Percentiles rank a stretch among this genome's conserved stretches.
Evolutionary conservation across 805 yeast species (phyloP).

Genomic region (Grigorovia transvaalensis): DNA sequence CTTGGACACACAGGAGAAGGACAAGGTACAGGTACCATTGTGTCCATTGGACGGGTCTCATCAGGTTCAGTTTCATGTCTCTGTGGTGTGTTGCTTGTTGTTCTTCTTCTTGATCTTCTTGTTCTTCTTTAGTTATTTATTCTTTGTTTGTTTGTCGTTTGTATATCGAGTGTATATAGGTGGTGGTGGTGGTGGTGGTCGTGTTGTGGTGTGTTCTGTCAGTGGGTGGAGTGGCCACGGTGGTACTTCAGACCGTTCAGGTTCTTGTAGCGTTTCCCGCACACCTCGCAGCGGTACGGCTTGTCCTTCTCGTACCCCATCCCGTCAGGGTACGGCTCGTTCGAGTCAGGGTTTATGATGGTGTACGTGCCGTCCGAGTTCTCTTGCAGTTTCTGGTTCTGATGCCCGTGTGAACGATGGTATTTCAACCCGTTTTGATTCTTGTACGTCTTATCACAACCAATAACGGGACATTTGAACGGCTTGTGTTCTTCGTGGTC

Average conservation of each 20-base stretch:
- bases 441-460: conserved; percentile 95
- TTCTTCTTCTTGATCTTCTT: no score
- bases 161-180: no score
- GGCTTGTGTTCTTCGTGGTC: conserved; percentile 91
- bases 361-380: conserved; percentile 90
- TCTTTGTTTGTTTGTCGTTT: no score
- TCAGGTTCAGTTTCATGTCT: conserved; percentile 11
- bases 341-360: conserved; percentile 83
- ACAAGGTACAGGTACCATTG: conserved; percentile 21
- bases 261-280: conserved; percentile 95
- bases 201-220: conserved; percentile 1
- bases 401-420: conserved; percentile 94
- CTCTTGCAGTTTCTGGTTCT: conserved; percentile 81
- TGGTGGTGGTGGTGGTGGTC: no score
- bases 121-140: no score
- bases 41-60: conserved; percentile 21
- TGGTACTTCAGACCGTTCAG: conserved; percentile 94
- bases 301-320: conserved; percentile 94
- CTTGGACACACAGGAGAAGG: conserved; percentile 12
- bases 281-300: conserved; percentile 96
- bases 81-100: no score
- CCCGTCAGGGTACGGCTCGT: conserved; percentile 85
- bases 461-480: conserved; percentile 93
- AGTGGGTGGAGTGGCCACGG: conserved; percentile 97
- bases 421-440: conserved; percentile 96